These are phyloP conservation scores for Lojkania enalia DNA, from an alignment of 2,329 filamentous ascomycete species.

Conservation along the genomic window DNA sequence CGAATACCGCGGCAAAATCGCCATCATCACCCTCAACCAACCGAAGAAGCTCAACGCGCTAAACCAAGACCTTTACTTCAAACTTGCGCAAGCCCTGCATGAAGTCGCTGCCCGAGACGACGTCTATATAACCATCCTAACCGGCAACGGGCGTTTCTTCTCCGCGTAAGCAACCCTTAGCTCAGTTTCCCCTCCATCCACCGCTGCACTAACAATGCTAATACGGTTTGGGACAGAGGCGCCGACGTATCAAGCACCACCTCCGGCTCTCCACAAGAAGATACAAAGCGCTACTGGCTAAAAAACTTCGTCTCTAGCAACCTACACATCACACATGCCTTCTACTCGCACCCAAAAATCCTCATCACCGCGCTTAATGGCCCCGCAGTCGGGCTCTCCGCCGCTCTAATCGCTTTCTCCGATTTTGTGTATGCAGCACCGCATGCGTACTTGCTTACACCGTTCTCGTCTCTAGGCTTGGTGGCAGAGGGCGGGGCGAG, in stretches of 20 bases:
- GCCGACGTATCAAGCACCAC: constrained; percentile 71
- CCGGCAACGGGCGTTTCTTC: constrained; percentile 79
- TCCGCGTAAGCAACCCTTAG: constrained; percentile 69
- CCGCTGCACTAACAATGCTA: constrained; percentile 6
- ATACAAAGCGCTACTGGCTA: constrained; percentile 63
- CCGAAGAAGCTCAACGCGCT: constrained; percentile 87
- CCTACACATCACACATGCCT: constrained; percentile 84
- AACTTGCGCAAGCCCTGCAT: constrained; percentile 71
- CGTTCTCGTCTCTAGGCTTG: constrained; percentile 86
- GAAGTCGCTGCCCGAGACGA: constrained; percentile 79
- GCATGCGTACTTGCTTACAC: constrained; percentile 82
- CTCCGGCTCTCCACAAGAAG: constrained; percentile 41
- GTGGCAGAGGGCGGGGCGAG: constrained; percentile 87
- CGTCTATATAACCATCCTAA: constrained; percentile 81
- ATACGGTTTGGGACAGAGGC: constrained; percentile 58
- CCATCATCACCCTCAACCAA: constrained; percentile 85
- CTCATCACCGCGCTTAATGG: constrained; percentile 90
- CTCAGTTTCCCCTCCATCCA: constrained; percentile 4
- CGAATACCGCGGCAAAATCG: constrained; percentile 69
- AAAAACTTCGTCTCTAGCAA: constrained; percentile 79
- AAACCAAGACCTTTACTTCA: constrained; percentile 72
- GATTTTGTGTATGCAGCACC: constrained; percentile 91
- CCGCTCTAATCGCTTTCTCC: constrained; percentile 77
- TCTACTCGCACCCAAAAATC: constrained; percentile 93
- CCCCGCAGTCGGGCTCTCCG: constrained; percentile 84